Percentiles rank a stretch among this genome's conserved stretches.
Evolutionary conservation across 352 stramenopile species (phyloP).

Genomic region (Pythium rishiriense): DNA sequence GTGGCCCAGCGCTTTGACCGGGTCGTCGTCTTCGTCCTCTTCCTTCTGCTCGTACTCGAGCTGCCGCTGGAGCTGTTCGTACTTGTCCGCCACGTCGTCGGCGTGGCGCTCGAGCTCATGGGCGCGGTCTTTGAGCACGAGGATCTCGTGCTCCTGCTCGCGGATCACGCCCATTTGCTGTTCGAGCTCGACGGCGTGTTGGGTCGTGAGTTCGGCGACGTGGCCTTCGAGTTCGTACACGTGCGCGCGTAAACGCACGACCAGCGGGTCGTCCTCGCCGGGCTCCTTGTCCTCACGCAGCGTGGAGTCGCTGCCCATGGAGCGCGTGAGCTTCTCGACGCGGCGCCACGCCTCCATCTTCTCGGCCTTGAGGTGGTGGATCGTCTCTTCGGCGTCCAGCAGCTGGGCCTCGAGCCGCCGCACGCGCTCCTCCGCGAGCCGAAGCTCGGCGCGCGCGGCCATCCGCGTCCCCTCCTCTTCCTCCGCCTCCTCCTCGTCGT

Average conservation of each 20-base stretch:
- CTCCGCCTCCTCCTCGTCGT: slow-evolving; percentile 16
- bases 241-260: slow-evolving; percentile 23
- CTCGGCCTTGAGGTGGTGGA: slow-evolving; percentile 76
- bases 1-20: background rate
- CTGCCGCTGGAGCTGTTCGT: slow-evolving; percentile 11
- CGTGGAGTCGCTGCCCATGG: too few relatives aligned
- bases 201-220: slow-evolving; percentile 37
- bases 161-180: slow-evolving; percentile 60
- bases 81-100: slow-evolving; percentile 1
- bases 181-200: slow-evolving; percentile 45
- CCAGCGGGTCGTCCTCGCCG: background rate
- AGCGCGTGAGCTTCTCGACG: slow-evolving; percentile 51
- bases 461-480: slow-evolving; percentile 11
- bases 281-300: background rate
- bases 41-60: slow-evolving; percentile 12
- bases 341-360: slow-evolving; percentile 55
- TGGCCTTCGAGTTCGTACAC: slow-evolving; percentile 43
- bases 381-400: slow-evolving; percentile 69
- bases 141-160: slow-evolving; percentile 58
- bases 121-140: slow-evolving; percentile 37
- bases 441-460: slow-evolving; percentile 37
- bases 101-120: slow-evolving; percentile 22
- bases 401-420: slow-evolving; percentile 48
- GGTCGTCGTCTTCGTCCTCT: slow-evolving; percentile 4
- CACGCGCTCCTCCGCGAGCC: slow-evolving; percentile 57